Base-by-base conservation (phyloP, 1,284 basidiomycete genomes). In the Austropuccinia psidii region DNA sequence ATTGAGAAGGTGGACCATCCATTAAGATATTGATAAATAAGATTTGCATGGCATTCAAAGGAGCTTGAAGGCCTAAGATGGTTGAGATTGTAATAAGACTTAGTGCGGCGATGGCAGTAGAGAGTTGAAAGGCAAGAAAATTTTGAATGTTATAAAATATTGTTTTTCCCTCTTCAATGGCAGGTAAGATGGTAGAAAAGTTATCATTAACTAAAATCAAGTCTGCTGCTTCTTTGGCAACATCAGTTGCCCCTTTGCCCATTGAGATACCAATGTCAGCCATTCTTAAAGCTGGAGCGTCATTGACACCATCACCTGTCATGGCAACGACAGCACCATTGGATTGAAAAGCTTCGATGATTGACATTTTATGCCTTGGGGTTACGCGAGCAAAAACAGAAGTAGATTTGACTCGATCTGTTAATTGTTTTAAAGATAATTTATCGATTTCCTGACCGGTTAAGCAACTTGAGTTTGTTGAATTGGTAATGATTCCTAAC, bases 71-170 rank as follows among this genome's bases (percentile, higher is more conserved):
- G 19, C 90, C 87, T 77, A 97, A 87, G 79, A 93, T 85, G 17
- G 94, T 98, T 79, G 90, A 93, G 65, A 97, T 84, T 4, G 93
- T 94, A 81, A 98, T 97, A 76, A 98, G 84, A n/a, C 90, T 88
- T 74, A 98, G 83, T 1, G 94, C 94, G 13, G 95, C 93, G 6
- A 93, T 91, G 1, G 94, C 94, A 1, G 95, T 98, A 76, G 91
- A 94, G 21, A 98, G 87, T 82, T 98, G 94, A 85, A 98, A 98
- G 43, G 90, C 87, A 62, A 98, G 83, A 84, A 98, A 98, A 81
- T 97, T 98, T 80, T 98, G 94, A 79, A 98, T 96, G 79, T 98
- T 98, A 83, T 95, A 92, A 82, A 97, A 98, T 78, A 98, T 98
- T 4, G 90, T 90, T 87, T 97, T 95, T 62, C 91, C 95, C 84